Percentiles rank a stretch among this genome's conserved stretches.
These are phyloP conservation scores for Zelonia costaricensis DNA, from an alignment of 208 protist species.

Conservation along the genomic window DNA sequence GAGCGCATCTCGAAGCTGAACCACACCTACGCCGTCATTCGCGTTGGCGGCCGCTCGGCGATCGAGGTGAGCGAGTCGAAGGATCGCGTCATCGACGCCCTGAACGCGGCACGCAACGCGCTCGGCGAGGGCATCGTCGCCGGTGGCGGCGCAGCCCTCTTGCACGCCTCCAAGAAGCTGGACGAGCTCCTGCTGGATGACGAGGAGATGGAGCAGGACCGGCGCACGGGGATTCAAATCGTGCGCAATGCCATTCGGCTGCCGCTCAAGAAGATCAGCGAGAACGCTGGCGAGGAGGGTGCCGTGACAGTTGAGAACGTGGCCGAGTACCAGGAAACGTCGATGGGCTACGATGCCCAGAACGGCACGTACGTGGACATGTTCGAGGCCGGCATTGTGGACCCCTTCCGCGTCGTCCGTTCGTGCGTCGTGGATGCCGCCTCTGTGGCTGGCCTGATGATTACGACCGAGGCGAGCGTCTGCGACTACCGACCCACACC, in stretches of 20 bases:
- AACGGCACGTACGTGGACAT: conserved; percentile 97
- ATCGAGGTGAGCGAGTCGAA: conserved; percentile 99
- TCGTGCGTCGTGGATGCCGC: conserved; percentile 97
- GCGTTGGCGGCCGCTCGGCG: conserved; percentile 97
- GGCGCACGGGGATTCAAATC: conserved; percentile 83
- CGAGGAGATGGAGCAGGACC: conserved; percentile 84
- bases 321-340: conserved; percentile 80
- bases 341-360: conserved; percentile 96
- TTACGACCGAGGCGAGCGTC: conserved; percentile 98
- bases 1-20: conserved; percentile 92
- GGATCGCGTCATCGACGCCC: conserved; percentile 98
- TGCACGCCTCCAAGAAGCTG: conserved; percentile 94
- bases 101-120: conserved; percentile 98
- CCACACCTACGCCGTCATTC: conserved; percentile 94
- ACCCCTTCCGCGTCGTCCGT: conserved; percentile 99
- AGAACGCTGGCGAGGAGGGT: conserved; percentile 98
- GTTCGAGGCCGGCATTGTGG: conserved; percentile 99
- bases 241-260: conserved; percentile 87
- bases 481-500: conserved; percentile 68
- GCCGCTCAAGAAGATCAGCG: conserved; percentile 95
- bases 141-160: conserved; percentile 97
- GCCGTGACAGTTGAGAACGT: conserved; percentile 98
- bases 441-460: conserved; percentile 98
- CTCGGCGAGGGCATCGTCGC: conserved; percentile 99
- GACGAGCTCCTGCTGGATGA: conserved; percentile 90